Conservation (phyloP, 768 basidiomycete genomes). For the Coprinopsis marcescibilis region DNA sequence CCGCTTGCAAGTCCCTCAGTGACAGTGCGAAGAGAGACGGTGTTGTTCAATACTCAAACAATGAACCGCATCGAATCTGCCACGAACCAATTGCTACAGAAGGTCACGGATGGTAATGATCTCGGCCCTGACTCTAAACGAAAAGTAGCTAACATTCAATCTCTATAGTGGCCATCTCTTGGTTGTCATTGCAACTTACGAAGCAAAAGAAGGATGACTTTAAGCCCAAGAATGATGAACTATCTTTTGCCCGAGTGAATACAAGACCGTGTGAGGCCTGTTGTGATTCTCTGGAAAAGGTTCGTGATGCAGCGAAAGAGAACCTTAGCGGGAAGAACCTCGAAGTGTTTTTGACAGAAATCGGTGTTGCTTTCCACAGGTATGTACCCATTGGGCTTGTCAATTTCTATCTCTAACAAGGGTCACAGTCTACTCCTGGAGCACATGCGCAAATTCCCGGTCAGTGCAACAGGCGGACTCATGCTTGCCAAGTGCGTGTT, state of each 20-base stretch:
- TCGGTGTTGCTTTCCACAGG: conserved; percentile 94
- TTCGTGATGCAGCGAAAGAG: conserved; percentile 68
- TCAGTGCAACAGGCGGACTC: conserved; percentile 92
- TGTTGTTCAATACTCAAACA: conserved; percentile 83
- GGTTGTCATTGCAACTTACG: conserved; percentile 68
- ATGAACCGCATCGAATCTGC: conserved; percentile 81
- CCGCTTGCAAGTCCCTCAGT: conserved; percentile 84
- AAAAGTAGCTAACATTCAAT: conserved; percentile 1
- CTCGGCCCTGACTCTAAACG: no score
- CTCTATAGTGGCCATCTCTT: conserved; percentile 58
- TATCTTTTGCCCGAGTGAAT: conserved; percentile 90
- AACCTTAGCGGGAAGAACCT: conserved; percentile 89
- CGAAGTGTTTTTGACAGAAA: conserved; percentile 87
- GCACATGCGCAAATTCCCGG: conserved; percentile 93
- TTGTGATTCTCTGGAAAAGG: conserved; percentile 79
- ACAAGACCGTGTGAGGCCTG: conserved; percentile 88
- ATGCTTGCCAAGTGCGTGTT: conserved; percentile 95
- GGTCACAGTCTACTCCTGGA: conserved; percentile 75
- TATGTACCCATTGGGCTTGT: no score
- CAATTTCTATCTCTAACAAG: background rate
- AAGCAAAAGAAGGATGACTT: conserved; percentile 97
- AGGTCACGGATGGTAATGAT: conserved; percentile 72
- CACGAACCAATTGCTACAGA: conserved; percentile 74
- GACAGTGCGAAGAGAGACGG: conserved; percentile 88
- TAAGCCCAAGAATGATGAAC: conserved; percentile 93